These are phyloP conservation scores for Trichoderma polysporum DNA, from an alignment of 2,329 filamentous ascomycete species.

Conservation along the genomic window DNA sequence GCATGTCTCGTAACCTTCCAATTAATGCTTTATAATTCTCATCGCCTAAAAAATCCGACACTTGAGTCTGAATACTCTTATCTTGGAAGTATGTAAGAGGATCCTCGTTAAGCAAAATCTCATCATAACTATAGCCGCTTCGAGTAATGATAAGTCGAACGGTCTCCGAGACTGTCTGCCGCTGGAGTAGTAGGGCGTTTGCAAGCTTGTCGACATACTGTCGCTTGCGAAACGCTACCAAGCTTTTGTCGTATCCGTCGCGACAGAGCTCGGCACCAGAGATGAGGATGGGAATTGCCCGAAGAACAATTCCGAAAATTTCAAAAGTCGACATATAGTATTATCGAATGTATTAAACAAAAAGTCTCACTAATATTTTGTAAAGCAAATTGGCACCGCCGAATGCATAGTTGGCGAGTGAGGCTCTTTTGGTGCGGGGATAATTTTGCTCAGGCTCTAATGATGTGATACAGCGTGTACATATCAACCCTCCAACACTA, in stretches of 20 bases:
- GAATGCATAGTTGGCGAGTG: not conserved
- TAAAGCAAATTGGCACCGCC: not conserved
- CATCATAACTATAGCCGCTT: slow-evolving; percentile 5
- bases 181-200: slow-evolving; percentile 10
- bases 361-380: not conserved
- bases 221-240: slow-evolving; percentile 5
- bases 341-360: not conserved
- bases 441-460: not conserved
- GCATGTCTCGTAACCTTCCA: slow-evolving; percentile 4
- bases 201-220: slow-evolving; percentile 9
- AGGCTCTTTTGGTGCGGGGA: not conserved
- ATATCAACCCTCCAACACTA: no score
- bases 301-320: slow-evolving; percentile 1
- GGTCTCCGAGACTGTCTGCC: not conserved
- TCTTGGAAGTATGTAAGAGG: slow-evolving; percentile 6
- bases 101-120: not conserved
- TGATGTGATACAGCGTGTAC: no score
- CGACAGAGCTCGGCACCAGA: not conserved
- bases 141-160: not conserved
- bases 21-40: slow-evolving; percentile 4
- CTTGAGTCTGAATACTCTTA: not conserved
- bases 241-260: not conserved
- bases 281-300: slow-evolving; percentile 11
- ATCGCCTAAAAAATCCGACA: slow-evolving; percentile 2
- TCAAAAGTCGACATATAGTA: slow-evolving; percentile 13